phyloP scores from a whole-genome alignment of 2,329 filamentous ascomycete genomes.

The Seiridium unicorne region DNA sequence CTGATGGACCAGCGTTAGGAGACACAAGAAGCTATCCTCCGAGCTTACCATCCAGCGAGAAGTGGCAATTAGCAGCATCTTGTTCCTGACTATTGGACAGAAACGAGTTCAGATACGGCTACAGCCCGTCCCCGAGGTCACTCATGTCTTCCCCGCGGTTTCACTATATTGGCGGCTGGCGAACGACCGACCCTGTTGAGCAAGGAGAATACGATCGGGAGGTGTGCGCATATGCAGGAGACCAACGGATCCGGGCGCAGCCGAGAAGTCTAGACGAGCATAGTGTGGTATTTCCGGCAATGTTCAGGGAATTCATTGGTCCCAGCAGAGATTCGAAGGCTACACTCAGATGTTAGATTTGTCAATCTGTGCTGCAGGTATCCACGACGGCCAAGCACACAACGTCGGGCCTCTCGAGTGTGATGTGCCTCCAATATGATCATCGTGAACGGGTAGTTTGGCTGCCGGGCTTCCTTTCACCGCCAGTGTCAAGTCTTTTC shows the following conservation, averaged over 20 bases:
- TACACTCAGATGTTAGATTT: not conserved
- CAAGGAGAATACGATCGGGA: not conserved
- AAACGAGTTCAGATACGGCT: not conserved
- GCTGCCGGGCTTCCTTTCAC: no score
- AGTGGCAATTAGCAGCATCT: not conserved
- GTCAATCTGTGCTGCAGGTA: not conserved
- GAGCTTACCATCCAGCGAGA: no score
- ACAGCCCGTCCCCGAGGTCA: not conserved
- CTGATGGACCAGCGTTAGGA: no score
- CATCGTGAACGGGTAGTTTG: no score
- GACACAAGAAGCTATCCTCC: no score
- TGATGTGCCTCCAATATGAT: no score
- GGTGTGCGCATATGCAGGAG: not conserved
- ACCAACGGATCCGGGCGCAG: not conserved
- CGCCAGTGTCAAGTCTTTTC: no score
- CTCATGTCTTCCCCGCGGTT: not conserved
- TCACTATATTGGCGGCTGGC: not conserved
- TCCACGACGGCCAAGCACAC: not conserved
- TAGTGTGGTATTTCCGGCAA: not conserved
- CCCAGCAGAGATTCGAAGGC: not conserved
- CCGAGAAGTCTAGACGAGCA: slow-evolving; percentile 2
- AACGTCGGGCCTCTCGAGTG: no score
- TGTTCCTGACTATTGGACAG: not conserved
- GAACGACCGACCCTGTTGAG: not conserved
- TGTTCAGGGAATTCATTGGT: not conserved